Evolutionary conservation across 148 eudicot species (phyloP).

Genomic region (Rhododendron mucronatum): DNA sequence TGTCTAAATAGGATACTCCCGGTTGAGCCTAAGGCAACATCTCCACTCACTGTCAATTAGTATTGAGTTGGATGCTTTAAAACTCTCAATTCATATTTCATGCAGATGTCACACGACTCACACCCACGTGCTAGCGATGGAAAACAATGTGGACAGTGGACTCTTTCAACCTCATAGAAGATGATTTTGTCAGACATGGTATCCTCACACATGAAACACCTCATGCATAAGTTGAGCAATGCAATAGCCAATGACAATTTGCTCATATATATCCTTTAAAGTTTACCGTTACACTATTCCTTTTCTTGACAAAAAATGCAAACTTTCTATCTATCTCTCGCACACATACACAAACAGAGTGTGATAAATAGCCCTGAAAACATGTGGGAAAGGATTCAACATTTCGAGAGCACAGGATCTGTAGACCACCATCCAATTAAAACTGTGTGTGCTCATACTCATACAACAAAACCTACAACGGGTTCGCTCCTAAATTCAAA

Average conservation of each 20-base stretch:
- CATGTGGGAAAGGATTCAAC: neutral
- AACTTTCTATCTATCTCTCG: neutral
- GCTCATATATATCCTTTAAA: neutral
- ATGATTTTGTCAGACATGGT: neutral
- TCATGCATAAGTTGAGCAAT: neutral
- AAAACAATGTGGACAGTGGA: neutral
- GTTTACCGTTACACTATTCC: neutral
- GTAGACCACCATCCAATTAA: neutral
- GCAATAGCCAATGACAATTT: neutral
- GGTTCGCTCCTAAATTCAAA: neutral
- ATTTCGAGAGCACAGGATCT: neutral
- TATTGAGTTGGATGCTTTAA: neutral
- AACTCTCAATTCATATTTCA: neutral
- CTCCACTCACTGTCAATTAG: neutral
- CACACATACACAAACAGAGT: neutral
- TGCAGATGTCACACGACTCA: neutral
- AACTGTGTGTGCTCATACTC: neutral
- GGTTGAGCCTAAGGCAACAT: neutral
- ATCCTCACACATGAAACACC: neutral
- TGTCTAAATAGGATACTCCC: neutral
- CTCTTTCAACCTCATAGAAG: too few relatives aligned
- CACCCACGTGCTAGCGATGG: neutral
- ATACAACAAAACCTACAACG: neutral
- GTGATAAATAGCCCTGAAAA: neutral
- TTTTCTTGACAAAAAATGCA: neutral